Base-by-base conservation (phyloP, 495 filamentous ascomycete species). In the Aspergillus homomorphus region DNA sequence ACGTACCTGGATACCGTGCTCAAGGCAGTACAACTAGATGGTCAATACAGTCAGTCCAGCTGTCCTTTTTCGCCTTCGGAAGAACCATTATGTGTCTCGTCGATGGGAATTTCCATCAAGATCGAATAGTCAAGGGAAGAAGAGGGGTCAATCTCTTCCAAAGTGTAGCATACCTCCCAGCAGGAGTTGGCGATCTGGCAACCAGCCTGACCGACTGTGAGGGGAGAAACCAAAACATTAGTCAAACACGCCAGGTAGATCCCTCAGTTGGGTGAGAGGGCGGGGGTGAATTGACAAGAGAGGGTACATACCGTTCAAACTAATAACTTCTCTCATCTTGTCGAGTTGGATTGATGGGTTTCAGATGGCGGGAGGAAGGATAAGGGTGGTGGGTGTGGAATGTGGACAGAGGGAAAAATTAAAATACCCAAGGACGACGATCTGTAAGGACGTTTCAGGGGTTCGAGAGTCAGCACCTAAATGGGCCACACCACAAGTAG, bases 101-200 rank as follows among this genome's bases (percentile, higher is more conserved):
- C 16, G 18, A 6, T 50, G 28, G 5, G 19, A 41, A 14, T 48
- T 14, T 38, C 22, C 26, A 41, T 21, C 10, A 43, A 22, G 42
- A 30, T 28, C 12, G 18, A 42, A 8, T 22, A 42, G 14, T 14
- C 16, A 53, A 26, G 21, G 20, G 20, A 5, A 57, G 43, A 51
- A 19, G 48, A 51, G 48, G 48, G 24, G 24, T 51, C 16, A 26
- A 30, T 44, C 20, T 45, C 53, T 26, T 19, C 53, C 4, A 24
- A 22, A 16, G 23, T 51, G 46, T 54, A 22, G 55, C 55, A 66
- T 82, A 98, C 94, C 92, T 98, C 94, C 94, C 94, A 98, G 86
- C 95, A 98, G 64, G 95, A 94, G 82, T 98, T 98, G 77, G 92
- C 94, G 75, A 98, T 98, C 78, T 98, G 94, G 85, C 95, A 97